Conservation (phyloP, 371 early-diverging fungal genomes). For the Cladochytrium tenue region DNA sequence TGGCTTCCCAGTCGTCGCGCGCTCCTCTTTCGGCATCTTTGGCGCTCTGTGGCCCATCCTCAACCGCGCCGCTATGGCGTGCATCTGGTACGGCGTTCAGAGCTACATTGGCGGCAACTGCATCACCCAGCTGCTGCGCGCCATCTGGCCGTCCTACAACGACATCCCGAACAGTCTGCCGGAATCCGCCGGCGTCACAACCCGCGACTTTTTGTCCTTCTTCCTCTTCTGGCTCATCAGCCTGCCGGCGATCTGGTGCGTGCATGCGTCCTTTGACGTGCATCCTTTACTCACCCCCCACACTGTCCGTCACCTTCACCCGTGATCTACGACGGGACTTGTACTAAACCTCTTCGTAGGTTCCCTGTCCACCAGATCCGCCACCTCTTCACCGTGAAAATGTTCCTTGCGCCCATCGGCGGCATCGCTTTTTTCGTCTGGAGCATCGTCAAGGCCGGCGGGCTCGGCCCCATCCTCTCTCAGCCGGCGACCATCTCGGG, state of each 20-base stretch:
- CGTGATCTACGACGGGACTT: too few species aligned
- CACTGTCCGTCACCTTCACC: too few species aligned
- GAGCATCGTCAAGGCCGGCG: conserved; percentile 22
- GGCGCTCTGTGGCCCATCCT: conserved; percentile 19
- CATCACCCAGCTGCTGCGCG: conserved; percentile 21
- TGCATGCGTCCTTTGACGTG: too few species aligned
- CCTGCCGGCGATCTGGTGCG: conserved; percentile 15
- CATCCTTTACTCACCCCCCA: too few species aligned
- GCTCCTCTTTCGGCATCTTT: conserved; percentile 21
- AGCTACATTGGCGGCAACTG: conserved; percentile 21
- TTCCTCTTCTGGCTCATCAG: conserved; percentile 18
- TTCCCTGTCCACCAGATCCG: conserved; percentile 20
- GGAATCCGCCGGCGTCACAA: conserved; percentile 13
- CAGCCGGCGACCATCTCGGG: conserved; percentile 28
- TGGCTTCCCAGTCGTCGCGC: conserved; percentile 20
- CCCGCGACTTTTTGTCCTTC: conserved; percentile 19
- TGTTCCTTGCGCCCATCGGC: conserved; percentile 19
- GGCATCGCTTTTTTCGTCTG: conserved; percentile 23
- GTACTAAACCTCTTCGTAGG: too few species aligned
- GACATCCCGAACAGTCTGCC: conserved; percentile 19
- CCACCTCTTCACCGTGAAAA: conserved; percentile 26
- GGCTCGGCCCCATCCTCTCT: conserved; percentile 28
- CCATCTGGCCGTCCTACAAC: conserved; percentile 19
- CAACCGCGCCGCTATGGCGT: conserved; percentile 26
- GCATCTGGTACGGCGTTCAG: conserved; percentile 27